Evolutionary conservation across 305 asterid genomes (phyloP).

Genomic region (Salvia sclarea): DNA sequence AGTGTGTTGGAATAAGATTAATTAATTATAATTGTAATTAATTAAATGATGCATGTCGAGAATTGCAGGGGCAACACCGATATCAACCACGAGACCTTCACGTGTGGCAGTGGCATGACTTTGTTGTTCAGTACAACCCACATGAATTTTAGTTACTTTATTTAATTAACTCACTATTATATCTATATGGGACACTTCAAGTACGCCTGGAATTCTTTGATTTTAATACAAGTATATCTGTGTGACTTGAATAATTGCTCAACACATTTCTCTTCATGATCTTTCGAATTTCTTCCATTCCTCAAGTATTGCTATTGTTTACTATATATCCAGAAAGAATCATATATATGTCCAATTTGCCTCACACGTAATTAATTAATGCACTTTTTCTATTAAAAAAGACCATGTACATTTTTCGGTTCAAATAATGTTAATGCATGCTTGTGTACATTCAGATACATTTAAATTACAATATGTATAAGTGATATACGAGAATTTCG

Average conservation of each 20-base stretch:
- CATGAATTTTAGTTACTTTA: constrained; percentile 13
- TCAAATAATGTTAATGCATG: too few relatives aligned
- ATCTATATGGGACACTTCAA: constrained; percentile 24
- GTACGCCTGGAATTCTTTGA: constrained; percentile 21
- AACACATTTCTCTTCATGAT: constrained; percentile 18
- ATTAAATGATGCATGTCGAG: constrained; percentile 49
- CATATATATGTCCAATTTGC: not conserved
- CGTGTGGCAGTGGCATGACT: constrained; percentile 54
- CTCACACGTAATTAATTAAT: not conserved
- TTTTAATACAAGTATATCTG: not conserved
- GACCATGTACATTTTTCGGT: too few relatives aligned
- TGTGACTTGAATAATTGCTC: constrained; percentile 11
- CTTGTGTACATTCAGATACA: not conserved
- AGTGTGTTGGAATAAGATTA: constrained; percentile 9
- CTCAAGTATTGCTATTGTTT: not conserved
- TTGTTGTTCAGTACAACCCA: constrained; percentile 34
- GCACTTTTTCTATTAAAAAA: too few relatives aligned
- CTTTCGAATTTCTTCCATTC: not conserved
- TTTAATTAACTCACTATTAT: not conserved
- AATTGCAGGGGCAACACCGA: constrained; percentile 36
- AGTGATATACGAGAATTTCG: not conserved
- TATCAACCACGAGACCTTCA: constrained; percentile 50
- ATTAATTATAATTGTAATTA: not conserved
- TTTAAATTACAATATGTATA: not conserved
- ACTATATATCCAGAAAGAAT: not conserved